Evolutionary conservation across 1,284 basidiomycete genomes (phyloP), one percentile per base, ranked within the genome.

Genomic region (Ceratobasidium sp.): DNA sequence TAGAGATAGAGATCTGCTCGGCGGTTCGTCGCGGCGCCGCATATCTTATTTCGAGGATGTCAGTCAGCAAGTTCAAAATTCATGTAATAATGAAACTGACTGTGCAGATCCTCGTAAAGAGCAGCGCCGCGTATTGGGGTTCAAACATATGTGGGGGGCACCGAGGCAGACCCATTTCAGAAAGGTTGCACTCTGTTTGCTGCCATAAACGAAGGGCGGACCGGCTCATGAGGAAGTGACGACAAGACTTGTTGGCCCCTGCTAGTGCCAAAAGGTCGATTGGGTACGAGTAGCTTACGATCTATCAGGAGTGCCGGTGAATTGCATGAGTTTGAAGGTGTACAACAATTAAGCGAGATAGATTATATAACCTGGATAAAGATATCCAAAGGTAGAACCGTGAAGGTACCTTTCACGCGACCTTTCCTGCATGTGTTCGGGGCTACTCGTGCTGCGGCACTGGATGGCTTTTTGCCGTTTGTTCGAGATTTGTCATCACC

Each of bases 111-210:
- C 27, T 54, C 27, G 53, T 54, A 29, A 54, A 54, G 22, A 54
- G 22, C 19, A 54, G 22, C 22, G 53, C 53, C 53, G 29, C 53
- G 13, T 54, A 54, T 22, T 54, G 53, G 2, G 53, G 53, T 29
- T 54, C 53, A 54, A 5, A 14, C 53, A 54, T 22, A 27, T 54
- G 53, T 27, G 53, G n/a, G 22, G 53, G 53, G 13, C 53, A 54
- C 22, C 22, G 22, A 27, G 53, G 53, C 24, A 54, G 53, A 5
- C 24, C 53, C 29, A 41, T 41, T 41, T 41, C 13, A 41, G 53
- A 11, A 3, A 54, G 22, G 22, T 54, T 54, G 22, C 29, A 11
- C 53, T 27, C 22, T 11, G 29, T 22, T 22, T 29, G 53, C 27
- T 54, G 22, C 53, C 53, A 54, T 22, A 54, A 29, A 29, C 53